Conservation (phyloP, 768 basidiomycete genomes). For the Tulasnella sp. region DNA sequence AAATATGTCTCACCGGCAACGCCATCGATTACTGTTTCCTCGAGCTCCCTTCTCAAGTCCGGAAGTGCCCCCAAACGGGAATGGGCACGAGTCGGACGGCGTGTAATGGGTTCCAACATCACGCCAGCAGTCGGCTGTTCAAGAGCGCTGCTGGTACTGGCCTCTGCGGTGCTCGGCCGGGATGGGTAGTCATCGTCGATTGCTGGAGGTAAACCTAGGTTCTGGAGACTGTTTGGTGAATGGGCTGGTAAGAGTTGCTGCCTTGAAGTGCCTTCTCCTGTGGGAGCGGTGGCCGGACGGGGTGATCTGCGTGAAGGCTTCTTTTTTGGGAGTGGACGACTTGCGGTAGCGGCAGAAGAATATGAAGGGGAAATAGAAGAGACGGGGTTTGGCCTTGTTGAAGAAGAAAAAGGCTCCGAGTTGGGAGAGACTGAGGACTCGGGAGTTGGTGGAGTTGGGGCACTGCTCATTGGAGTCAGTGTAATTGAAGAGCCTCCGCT, state of each 20-base stretch:
- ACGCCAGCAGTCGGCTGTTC: not conserved
- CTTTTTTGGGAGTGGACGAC: not conserved
- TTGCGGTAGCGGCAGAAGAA: not conserved
- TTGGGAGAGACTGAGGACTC: not conserved
- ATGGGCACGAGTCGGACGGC: not conserved
- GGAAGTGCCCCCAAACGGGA: not conserved
- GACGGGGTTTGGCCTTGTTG: not conserved
- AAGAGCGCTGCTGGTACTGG: not conserved
- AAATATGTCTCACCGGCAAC: not conserved
- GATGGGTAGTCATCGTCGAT: not conserved
- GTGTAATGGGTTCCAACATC: not conserved
- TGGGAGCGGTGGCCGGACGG: not conserved
- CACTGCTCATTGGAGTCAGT: not conserved
- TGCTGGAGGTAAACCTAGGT: not conserved
- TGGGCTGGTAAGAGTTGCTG: not conserved
- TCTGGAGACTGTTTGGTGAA: not conserved
- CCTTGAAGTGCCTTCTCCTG: not conserved
- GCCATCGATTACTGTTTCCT: conserved; percentile 12
- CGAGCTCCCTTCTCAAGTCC: not conserved
- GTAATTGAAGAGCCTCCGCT: not conserved
- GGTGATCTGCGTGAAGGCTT: not conserved
- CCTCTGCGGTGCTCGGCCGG: not conserved
- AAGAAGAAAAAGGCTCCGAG: not conserved
- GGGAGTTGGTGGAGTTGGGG: not conserved
- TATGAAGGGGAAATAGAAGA: not conserved